Evolutionary conservation across 2,329 filamentous ascomycete species (phyloP).

Genomic region (Proliferodiscus dingleyae): DNA sequence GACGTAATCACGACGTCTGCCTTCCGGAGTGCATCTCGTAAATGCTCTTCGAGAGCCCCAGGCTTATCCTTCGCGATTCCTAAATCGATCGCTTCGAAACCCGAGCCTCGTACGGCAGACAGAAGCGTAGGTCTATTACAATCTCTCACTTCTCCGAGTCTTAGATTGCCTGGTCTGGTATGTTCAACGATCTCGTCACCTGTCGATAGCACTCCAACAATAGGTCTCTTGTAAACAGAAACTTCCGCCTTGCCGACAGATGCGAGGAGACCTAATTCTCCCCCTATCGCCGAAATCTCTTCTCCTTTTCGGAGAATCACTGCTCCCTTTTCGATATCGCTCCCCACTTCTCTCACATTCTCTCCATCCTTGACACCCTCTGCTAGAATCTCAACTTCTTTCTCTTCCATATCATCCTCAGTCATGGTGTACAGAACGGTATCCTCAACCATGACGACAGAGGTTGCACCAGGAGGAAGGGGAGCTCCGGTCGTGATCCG

Average conservation of each 20-base stretch:
- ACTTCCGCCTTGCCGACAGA: conserved; percentile 74
- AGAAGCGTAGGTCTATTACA: conserved; percentile 87
- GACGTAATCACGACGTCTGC: conserved; percentile 86
- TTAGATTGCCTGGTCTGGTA: conserved; percentile 55
- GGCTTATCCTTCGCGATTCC: conserved; percentile 77
- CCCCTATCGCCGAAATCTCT: conserved; percentile 78
- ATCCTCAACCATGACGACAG: conserved; percentile 96
- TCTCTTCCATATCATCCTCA: conserved; percentile 77
- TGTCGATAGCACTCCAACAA: conserved; percentile 84
- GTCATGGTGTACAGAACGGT: conserved; percentile 72
- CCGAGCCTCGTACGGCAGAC: conserved; percentile 67
- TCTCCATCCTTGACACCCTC: conserved; percentile 70
- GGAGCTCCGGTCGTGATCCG: conserved; percentile 94
- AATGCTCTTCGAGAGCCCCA: conserved; percentile 67
- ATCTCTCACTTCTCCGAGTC: conserved; percentile 82
- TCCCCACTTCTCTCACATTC: conserved; percentile 88
- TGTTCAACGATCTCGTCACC: conserved; percentile 90
- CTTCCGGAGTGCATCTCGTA: conserved; percentile 68
- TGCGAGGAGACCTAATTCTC: conserved; percentile 85
- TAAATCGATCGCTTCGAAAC: conserved; percentile 76
- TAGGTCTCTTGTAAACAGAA: conserved; percentile 67
- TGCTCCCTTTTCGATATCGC: conserved; percentile 69
- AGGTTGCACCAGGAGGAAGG: conserved; percentile 78
- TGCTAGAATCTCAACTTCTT: conserved; percentile 80
- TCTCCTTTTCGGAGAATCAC: conserved; percentile 72